Conservation (phyloP, 1,284 basidiomycete species). For the Coriolopsis trogii region DNA sequence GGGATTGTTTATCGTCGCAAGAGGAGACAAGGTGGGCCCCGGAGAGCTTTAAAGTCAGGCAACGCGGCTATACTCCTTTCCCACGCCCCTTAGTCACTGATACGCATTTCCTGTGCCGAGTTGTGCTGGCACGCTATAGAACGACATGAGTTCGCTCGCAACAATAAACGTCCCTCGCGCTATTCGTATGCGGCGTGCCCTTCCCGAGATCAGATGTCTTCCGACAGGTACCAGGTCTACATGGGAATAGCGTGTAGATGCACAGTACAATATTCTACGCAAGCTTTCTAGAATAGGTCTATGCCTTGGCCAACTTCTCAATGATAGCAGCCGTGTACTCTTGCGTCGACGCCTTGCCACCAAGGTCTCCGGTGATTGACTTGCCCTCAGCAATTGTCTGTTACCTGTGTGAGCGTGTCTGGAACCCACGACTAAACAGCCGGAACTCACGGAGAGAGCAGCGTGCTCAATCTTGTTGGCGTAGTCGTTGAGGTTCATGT, state of each 20-base stretch:
- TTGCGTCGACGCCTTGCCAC: slow-evolving; percentile 86
- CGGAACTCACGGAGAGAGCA: slow-evolving; percentile 66
- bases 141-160: slow-evolving; percentile 10
- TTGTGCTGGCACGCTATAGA: slow-evolving; percentile 3
- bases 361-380: slow-evolving; percentile 90
- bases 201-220: slow-evolving; percentile 6
- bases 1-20: slow-evolving; percentile 49
- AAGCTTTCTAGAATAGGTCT: slow-evolving; percentile 34
- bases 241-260: slow-evolving; percentile 17
- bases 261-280: slow-evolving; percentile 26
- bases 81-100: slow-evolving; percentile 31
- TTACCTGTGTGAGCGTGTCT: slow-evolving; percentile 16
- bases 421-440: slow-evolving; percentile 17
- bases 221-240: slow-evolving; percentile 7
- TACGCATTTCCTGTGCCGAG: slow-evolving; percentile 17
- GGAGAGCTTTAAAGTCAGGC: slow-evolving; percentile 31
- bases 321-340: slow-evolving; percentile 92
- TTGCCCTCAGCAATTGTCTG: slow-evolving; percentile 96
- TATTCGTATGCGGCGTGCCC: background rate
- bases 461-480: slow-evolving; percentile 94
- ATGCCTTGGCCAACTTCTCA: slow-evolving; percentile 58
- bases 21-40: slow-evolving; percentile 28
- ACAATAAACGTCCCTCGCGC: slow-evolving; percentile 7
- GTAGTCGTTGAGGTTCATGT: slow-evolving; percentile 90
- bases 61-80: slow-evolving; percentile 28